Evolutionary conservation across 2,329 filamentous ascomycete genomes (phyloP), one percentile per base, ranked within the genome.

Genomic region (Lasiodiplodia hormozganensis): DNA sequence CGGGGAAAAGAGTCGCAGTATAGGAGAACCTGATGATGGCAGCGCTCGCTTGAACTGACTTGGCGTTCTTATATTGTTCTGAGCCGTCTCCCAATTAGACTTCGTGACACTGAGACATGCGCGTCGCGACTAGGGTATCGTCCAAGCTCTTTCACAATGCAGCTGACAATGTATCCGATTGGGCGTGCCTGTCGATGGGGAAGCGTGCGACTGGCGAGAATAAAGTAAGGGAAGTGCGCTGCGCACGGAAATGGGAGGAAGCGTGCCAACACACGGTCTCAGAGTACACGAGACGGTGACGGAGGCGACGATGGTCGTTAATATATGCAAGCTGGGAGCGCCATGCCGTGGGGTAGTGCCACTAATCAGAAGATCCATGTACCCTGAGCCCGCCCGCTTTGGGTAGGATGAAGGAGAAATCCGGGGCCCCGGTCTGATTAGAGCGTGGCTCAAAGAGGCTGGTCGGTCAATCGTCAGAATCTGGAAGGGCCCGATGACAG

Each of bases 351-450:
- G 43, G 38, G 16, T 52, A 31, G 12, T 52, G 60, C 60, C 40
- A 43, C 58, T 51, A 62, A 60, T 23, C 3, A 43, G 7, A 51
- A 14, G 23, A 34, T 31, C 58, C 58, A 11, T 62, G 58, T 14
- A 14, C 38, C 57, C 23, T 4, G 28, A 23, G 5, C 31, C 14
- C 56, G 18, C 36, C 31, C 10, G 23, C n/a, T 25, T 36, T 38
- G 12, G 56, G n/a, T 38, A 38, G 25, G 31, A 52, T 12, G 16
- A 64, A 38, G 60, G 60, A 64, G 47, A 52, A 64, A 25, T 31
- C 58, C 60, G 60, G 60, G 60, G 47, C 47, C 60, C 60, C 47
- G 47, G 31, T 47, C 31, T 52, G 60, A 34, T 52, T 38, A 21
- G 60, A 16, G 14, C 21, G 21, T 47, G n/a, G 21, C 14, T 40